Evolutionary conservation across 179 eudicot genomes (phyloP), one percentile per base, ranked within the genome.

Genomic region (Drosera spatulata): DNA sequence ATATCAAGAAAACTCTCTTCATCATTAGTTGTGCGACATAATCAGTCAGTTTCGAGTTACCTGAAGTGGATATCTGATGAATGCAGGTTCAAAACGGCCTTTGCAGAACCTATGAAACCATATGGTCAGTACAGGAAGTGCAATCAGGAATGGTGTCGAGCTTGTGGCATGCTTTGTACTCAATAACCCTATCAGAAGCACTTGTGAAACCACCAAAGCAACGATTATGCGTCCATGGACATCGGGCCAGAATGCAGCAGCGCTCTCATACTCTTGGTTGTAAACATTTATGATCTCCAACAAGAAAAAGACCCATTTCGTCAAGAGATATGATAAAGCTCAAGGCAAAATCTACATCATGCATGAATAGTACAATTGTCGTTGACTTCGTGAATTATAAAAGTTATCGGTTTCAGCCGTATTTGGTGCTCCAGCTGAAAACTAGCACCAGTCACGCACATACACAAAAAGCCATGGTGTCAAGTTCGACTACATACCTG

Each of bases 231-330:
- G 88, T 45, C 83, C 81, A 69, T 89, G 97, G 55, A 89, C 95
- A 72, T 80, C 89, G 8, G 97, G 97, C 97, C 95, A 89, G 73
- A 84, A 89, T 44, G 97, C 89, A 56, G 85, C 97, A 52, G 76
- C 89, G 69, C 97, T 90, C 73, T 90, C 97, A 53, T 90, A 90
- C 73, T 85, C 83, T 65, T 90, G 97, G 73, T 90, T 85, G 80
- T 90, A 90, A 9, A 90, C 97, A 59, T 90, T 90, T 61, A 90
- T 87, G 61, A 90, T 71, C 97, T 90, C 87, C 73, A 72, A 7
- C 10, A 39, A 55, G 8, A 1, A 37, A 6, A 22, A 12, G 33
- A 14, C 22, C 1, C 2, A 3, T 53, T 53, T 53, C 9, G 41
- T n/a, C 9, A 11, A 55, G 40, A 37, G 5, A 33, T 4, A 11